Conservation (phyloP, 1,284 basidiomycete genomes). For the Rhodofomes roseus region DNA sequence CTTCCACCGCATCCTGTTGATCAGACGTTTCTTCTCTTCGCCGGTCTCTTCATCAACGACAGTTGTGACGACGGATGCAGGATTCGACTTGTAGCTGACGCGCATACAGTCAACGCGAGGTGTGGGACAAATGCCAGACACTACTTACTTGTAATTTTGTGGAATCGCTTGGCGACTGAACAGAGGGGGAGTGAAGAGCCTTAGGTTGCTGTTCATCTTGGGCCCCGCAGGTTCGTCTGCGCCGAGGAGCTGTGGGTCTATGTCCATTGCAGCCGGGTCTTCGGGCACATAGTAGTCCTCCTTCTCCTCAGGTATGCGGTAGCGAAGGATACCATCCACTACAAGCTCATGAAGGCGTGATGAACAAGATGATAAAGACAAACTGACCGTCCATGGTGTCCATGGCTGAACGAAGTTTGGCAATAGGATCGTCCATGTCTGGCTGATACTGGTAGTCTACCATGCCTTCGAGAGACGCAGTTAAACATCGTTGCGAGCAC, state of each 20-base stretch:
- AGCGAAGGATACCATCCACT: conserved; percentile 75
- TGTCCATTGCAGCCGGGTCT: conserved; percentile 28
- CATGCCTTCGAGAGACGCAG: conserved; percentile 58
- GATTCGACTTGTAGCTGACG: conserved; percentile 71
- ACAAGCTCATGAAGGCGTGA: neutral
- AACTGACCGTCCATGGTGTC: conserved; percentile 72
- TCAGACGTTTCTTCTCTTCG: conserved; percentile 75
- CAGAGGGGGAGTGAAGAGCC: conserved; percentile 78
- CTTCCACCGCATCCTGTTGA: conserved; percentile 79
- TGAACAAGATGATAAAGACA: neutral
- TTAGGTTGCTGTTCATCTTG: conserved; percentile 49
- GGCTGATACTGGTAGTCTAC: conserved; percentile 89
- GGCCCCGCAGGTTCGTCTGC: conserved; percentile 7
- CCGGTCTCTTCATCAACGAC: conserved; percentile 70
- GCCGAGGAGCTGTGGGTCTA: conserved; percentile 31
- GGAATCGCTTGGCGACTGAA: conserved; percentile 79
- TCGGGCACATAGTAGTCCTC: conserved; percentile 50
- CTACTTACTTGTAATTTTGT: conserved; percentile 70
- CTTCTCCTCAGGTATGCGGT: conserved; percentile 61
- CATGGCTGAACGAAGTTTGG: conserved; percentile 69
- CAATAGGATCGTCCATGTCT: conserved; percentile 63
- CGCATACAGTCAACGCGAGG: neutral
- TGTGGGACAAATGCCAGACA: neutral
- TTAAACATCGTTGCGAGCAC: neutral
- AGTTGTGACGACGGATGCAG: conserved; percentile 65